Percentiles rank a stretch among this genome's conserved stretches.
Conservation (phyloP, 2,329 filamentous ascomycete species). For the Neoscytalidium dimidiatum region DNA sequence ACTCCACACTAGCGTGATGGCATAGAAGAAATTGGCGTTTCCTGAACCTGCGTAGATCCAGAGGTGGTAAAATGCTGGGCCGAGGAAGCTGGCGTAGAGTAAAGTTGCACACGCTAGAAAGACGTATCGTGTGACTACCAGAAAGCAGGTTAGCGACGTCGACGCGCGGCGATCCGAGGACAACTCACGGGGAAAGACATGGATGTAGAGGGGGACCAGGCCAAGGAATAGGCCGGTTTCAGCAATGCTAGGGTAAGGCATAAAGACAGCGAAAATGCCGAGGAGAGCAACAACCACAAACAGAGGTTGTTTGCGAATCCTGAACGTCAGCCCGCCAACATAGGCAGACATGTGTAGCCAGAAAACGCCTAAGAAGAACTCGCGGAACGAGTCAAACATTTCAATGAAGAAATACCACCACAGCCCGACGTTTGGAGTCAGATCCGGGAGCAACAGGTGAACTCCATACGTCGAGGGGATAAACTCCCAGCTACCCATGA, state of each 20-base stretch:
- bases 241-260: conserved; percentile 91
- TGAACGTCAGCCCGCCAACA: conserved; percentile 80
- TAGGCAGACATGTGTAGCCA: conserved; percentile 94
- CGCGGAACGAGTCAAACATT: conserved; percentile 97
- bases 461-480: conserved; percentile 88
- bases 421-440: conserved; percentile 91
- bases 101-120: conserved; percentile 83
- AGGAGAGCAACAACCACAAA: conserved; percentile 82
- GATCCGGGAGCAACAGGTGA: conserved; percentile 84
- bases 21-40: conserved; percentile 99
- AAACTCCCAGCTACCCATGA: conserved; percentile 87
- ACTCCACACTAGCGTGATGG: conserved; percentile 98
- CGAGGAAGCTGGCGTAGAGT: conserved; percentile 83
- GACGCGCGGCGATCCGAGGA: background rate
- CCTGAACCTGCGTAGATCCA: conserved; percentile 98
- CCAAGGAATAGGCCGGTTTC: conserved; percentile 86
- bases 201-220: conserved; percentile 81
- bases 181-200: conserved; percentile 76
- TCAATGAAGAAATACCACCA: conserved; percentile 99
- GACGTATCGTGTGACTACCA: conserved; percentile 83
- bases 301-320: conserved; percentile 81
- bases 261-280: conserved; percentile 92
- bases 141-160: conserved; percentile 10
- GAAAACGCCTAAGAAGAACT: conserved; percentile 97
- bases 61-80: conserved; percentile 92